A percentile compares a stretch with the other conserved stretches of the same genome.
Evolutionary conservation across 768 basidiomycete genomes (phyloP).

Genomic region (Lactarius evosmus): DNA sequence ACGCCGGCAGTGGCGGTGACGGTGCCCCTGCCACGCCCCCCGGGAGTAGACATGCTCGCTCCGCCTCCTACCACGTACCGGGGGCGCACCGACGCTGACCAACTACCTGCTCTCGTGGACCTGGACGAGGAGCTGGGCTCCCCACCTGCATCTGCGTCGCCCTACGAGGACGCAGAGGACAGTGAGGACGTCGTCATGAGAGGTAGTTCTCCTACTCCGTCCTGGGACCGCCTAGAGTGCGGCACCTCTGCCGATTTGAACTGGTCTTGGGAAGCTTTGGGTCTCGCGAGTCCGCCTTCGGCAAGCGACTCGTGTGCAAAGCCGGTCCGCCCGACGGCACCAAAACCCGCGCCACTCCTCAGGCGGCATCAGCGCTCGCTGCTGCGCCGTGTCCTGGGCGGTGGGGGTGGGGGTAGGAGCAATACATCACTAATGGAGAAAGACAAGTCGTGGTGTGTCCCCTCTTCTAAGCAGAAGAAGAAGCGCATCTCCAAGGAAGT

Average conservation of each 20-base stretch:
- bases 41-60: constrained; percentile 14
- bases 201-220: neutral
- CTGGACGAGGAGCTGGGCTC: neutral
- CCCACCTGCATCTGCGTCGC: neutral
- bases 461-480: constrained; percentile 1
- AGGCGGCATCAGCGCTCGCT: constrained; percentile 23
- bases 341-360: constrained; percentile 19
- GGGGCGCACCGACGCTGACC: constrained; percentile 4
- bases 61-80: constrained; percentile 15
- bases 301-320: neutral
- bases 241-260: neutral
- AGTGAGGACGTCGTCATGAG: neutral
- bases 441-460: neutral
- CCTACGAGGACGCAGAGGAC: neutral
- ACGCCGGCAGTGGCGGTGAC: neutral
- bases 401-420: neutral
- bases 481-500: constrained; percentile 18
- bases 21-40: neutral
- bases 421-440: neutral
- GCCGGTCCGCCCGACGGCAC: constrained; percentile 13
- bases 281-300: neutral
- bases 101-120: neutral
- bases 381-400: constrained; percentile 15
- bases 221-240: neutral
- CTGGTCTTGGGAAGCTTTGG: constrained; percentile 12